phyloP scores from a whole-genome alignment of 202 grass and related monocot species.

The Brachypodium distachyon region DNA sequence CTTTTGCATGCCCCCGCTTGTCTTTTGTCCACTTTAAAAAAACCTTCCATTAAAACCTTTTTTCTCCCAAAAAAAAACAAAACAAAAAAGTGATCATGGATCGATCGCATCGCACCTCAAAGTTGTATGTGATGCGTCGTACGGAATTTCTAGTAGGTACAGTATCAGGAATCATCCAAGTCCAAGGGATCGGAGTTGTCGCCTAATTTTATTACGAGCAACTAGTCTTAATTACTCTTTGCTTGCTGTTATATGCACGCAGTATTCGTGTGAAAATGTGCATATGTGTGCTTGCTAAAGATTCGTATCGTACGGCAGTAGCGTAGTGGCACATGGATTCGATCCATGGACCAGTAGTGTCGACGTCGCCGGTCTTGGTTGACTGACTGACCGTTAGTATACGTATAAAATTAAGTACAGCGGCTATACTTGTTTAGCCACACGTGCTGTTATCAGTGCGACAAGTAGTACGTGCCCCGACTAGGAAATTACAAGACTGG shows the following conservation, averaged over 20 bases:
- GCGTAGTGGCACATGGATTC: background rate
- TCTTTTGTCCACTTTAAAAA: background rate
- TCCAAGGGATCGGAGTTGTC: background rate
- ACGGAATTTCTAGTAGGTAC: background rate
- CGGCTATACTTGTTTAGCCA: no score
- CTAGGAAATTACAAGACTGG: no score
- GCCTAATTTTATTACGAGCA: no score
- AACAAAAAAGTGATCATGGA: background rate
- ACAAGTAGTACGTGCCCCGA: no score
- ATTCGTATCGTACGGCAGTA: no score
- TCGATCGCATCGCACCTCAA: background rate
- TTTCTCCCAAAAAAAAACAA: no score
- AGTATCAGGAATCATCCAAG: no score
- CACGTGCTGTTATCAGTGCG: no score
- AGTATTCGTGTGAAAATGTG: background rate
- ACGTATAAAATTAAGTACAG: no score
- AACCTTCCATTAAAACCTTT: no score
- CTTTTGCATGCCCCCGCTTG: background rate
- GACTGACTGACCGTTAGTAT: background rate
- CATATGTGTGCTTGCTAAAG: background rate
- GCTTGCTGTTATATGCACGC: background rate
- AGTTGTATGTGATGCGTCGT: background rate
- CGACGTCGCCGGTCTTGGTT: background rate
- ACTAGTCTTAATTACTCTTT: no score
- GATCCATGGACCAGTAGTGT: background rate